phyloP scores from a whole-genome alignment of 139 green algal genomes.

The Astrephomene gubernaculifera region DNA sequence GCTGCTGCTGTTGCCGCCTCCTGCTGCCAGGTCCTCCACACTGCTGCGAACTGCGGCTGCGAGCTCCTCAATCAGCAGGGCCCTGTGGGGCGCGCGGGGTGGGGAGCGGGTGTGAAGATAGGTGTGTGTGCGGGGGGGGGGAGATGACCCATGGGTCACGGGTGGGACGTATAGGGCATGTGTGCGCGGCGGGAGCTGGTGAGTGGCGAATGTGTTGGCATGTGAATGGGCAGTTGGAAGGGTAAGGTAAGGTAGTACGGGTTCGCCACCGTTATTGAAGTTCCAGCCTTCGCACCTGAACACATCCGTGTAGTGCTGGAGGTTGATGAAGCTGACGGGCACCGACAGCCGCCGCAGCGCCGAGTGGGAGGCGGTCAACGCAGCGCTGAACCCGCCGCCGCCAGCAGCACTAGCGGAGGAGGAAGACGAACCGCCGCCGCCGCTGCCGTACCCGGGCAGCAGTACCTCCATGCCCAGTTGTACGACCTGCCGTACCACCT shows the following conservation, averaged over 20 bases:
- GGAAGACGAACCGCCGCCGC: not conserved
- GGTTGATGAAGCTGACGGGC: not conserved
- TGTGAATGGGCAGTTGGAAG: too few relatives aligned
- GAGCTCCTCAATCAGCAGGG: constrained; percentile 71
- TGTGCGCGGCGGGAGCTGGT: too few relatives aligned
- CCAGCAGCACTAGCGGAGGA: not conserved
- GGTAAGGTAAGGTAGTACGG: too few relatives aligned
- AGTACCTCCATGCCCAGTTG: constrained; percentile 7
- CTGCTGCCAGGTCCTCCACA: constrained; percentile 46
- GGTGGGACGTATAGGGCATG: too few relatives aligned
- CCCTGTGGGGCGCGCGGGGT: not conserved
- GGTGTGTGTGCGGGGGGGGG: too few relatives aligned
- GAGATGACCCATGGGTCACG: too few relatives aligned
- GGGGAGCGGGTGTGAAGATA: not conserved
- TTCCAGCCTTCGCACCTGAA: constrained; percentile 30
- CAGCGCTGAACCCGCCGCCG: not conserved
- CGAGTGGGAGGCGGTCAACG: not conserved
- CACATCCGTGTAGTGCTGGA: constrained; percentile 31
- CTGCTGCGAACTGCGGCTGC: constrained; percentile 56
- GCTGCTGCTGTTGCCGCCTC: not conserved
- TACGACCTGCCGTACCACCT: constrained; percentile 21
- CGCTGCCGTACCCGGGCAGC: not conserved
- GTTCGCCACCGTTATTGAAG: too few relatives aligned
- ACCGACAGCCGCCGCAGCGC: not conserved
- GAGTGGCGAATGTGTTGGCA: too few relatives aligned